Percentiles rank a stretch among this genome's conserved stretches.
These are phyloP conservation scores for Apiotrichum montevideense DNA, from an alignment of 1,284 basidiomycete species.

Conservation along the genomic window DNA sequence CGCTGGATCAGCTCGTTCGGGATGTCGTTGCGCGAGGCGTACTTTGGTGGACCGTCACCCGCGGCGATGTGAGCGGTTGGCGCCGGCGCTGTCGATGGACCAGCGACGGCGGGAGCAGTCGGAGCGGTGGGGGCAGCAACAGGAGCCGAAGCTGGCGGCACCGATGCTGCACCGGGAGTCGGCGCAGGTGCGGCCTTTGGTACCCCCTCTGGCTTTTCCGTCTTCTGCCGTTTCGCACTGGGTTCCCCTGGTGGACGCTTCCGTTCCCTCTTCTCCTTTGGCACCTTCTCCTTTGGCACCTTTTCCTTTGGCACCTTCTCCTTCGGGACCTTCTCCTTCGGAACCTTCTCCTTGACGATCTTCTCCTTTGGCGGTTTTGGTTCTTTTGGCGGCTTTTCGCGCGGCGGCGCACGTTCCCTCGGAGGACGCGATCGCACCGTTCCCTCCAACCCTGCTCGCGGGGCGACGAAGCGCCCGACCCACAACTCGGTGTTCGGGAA, in stretches of 20 bases:
- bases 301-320: neutral
- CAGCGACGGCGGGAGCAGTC: neutral
- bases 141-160: neutral
- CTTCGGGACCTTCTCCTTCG: slow-evolving; percentile 3
- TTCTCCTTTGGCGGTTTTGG: neutral
- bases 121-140: neutral
- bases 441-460: slow-evolving; percentile 9
- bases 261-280: slow-evolving; percentile 6
- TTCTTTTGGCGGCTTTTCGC: neutral
- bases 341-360: neutral
- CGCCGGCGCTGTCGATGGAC: neutral
- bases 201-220: neutral
- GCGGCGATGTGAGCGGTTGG: neutral
- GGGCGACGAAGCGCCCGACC: slow-evolving; percentile 41
- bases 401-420: neutral
- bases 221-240: slow-evolving; percentile 3
- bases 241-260: neutral
- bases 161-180: neutral
- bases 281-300: slow-evolving; percentile 2
- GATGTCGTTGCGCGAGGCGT: slow-evolving; percentile 17
- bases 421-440: slow-evolving; percentile 8
- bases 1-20: slow-evolving; percentile 34
- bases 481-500: slow-evolving; percentile 41
- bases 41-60: neutral
- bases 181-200: neutral